Conservation (phyloP, 2,329 filamentous ascomycete genomes). For the Cordyceps fumosorosea region DNA sequence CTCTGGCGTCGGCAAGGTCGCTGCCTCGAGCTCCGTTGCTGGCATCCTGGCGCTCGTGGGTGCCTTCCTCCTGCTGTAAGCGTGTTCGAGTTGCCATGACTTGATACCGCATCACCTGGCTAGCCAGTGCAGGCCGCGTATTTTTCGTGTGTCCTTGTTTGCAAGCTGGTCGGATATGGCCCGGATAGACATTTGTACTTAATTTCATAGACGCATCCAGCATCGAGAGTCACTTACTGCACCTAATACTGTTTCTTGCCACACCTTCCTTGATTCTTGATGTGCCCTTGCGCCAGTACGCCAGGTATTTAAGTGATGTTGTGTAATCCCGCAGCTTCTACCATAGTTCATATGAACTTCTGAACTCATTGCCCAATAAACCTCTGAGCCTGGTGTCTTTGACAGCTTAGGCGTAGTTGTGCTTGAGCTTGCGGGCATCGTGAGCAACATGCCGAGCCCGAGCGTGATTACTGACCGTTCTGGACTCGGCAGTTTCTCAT, state of each 20-base stretch:
- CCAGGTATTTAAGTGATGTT: no score
- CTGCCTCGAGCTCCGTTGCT: constrained; percentile 6
- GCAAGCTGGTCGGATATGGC: constrained; percentile 6
- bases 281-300: neutral
- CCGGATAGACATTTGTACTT: constrained; percentile 8
- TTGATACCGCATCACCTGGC: neutral
- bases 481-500: neutral
- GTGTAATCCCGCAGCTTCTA: no score
- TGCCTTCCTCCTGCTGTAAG: constrained; percentile 12
- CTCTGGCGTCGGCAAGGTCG: constrained; percentile 7
- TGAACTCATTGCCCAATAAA: neutral
- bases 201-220: constrained; percentile 9
- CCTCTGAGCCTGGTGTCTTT: no score
- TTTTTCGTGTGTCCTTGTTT: neutral
- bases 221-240: neutral
- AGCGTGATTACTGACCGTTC: neutral
- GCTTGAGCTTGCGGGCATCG: no score
- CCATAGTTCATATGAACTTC: neutral
- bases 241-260: neutral
- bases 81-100: no score
- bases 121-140: neutral
- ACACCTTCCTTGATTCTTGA: neutral
- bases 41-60: constrained; percentile 11
- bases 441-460: no score
- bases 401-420: no score